Conservation (phyloP, 106 monocot species). For the Allium cepa region DNA sequence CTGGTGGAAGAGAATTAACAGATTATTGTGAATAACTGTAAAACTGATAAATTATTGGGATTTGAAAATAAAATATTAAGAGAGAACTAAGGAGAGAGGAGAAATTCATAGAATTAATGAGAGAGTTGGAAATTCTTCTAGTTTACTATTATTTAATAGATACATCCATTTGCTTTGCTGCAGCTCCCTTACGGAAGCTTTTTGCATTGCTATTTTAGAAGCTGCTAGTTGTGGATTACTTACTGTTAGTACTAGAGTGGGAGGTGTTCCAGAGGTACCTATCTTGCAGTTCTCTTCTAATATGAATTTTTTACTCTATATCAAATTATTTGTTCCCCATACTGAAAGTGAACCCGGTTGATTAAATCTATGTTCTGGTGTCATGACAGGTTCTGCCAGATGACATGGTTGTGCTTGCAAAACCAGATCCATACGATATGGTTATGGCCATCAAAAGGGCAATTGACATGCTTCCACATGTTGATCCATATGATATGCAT, state of each 20-base stretch:
- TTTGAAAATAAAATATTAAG: too few relatives aligned
- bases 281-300: conserved; percentile 5
- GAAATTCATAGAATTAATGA: too few relatives aligned
- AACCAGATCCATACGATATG: conserved; percentile 84
- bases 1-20: too few relatives aligned
- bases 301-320: neutral
- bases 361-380: neutral
- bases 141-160: too few relatives aligned
- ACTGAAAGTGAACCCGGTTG: too few relatives aligned
- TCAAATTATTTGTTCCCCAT: too few relatives aligned
- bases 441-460: conserved; percentile 68
- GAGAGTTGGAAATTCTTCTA: too few relatives aligned
- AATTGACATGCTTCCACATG: conserved; percentile 72
- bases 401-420: conserved; percentile 93
- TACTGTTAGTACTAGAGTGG: conserved; percentile 97
- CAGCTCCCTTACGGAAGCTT: conserved; percentile 99
- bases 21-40: too few relatives aligned
- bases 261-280: conserved; percentile 92
- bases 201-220: conserved; percentile 98
- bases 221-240: conserved; percentile 98
- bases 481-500: conserved; percentile 88
- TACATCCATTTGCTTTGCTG: neutral
- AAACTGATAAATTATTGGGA: too few relatives aligned
- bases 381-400: conserved; percentile 81
- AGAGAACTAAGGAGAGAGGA: too few relatives aligned